These are phyloP conservation scores for Fusarium nisikadoi DNA, from an alignment of 2,329 filamentous ascomycete species.

Conservation along the genomic window DNA sequence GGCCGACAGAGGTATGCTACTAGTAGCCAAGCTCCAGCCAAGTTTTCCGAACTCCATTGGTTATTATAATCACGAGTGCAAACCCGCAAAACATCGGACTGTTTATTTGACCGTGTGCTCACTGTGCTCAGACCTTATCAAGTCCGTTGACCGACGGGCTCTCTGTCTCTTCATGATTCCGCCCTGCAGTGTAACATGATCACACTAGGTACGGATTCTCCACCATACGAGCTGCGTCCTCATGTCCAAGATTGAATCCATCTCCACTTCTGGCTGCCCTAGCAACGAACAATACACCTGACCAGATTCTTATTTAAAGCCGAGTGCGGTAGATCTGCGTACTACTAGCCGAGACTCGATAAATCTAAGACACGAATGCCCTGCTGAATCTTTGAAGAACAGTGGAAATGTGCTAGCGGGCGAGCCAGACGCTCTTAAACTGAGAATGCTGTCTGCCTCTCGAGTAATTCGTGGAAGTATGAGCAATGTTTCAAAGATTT, in stretches of 20 bases:
- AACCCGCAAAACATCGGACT: not conserved
- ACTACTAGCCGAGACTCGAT: slow-evolving; percentile 14
- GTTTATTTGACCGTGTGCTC: not conserved
- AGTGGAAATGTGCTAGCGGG: not conserved
- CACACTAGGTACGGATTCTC: not conserved
- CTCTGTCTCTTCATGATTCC: not conserved
- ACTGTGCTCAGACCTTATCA: not conserved
- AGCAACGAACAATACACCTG: slow-evolving; percentile 11
- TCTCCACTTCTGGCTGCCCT: slow-evolving; percentile 14
- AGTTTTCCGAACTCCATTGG: not conserved
- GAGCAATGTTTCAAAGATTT: slow-evolving; percentile 2
- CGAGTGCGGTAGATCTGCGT: slow-evolving; percentile 15
- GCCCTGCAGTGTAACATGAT: not conserved
- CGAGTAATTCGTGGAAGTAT: not conserved
- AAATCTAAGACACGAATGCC: slow-evolving; percentile 19
- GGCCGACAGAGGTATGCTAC: not conserved
- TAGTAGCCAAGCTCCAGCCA: not conserved
- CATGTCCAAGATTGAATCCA: not conserved
- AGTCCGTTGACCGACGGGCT: not conserved
- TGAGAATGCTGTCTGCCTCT: slow-evolving; percentile 5
- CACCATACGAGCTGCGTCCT: not conserved
- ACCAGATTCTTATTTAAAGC: too few species aligned
- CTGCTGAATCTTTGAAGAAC: not conserved
- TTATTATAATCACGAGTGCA: not conserved
- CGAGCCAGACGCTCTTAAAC: not conserved